These are phyloP conservation scores for Flammula alnicola DNA, from an alignment of 1,284 basidiomycete species.

Conservation along the genomic window DNA sequence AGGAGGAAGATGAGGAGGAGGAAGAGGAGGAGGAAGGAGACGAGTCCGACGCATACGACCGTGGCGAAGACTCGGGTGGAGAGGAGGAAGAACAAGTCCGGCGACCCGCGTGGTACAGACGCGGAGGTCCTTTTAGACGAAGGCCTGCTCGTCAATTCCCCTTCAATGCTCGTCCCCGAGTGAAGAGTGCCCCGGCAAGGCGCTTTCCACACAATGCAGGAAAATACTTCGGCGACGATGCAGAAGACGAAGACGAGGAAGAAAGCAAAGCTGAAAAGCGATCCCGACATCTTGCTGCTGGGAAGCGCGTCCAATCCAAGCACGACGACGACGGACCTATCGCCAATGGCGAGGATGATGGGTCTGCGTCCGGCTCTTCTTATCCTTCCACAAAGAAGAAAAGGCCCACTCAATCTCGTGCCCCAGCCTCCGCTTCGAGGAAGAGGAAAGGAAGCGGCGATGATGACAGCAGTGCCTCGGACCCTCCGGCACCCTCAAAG, in stretches of 20 bases:
- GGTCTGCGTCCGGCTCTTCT: conserved; percentile 25
- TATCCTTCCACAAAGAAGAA: conserved; percentile 22
- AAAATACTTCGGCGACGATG: conserved; percentile 15
- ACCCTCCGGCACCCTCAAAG: conserved; percentile 34
- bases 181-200: no score
- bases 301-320: conserved; percentile 7
- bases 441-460: conserved; percentile 19
- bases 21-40: conserved; percentile 31
- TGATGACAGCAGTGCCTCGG: conserved; percentile 22
- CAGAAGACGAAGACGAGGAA: conserved; percentile 21
- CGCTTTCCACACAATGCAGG: conserved; percentile 1
- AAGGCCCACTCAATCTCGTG: conserved; percentile 16
- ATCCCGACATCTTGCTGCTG: conserved; percentile 5
- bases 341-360: conserved; percentile 22
- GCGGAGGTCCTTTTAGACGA: no score
- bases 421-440: conserved; percentile 10
- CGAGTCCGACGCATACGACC: conserved; percentile 13
- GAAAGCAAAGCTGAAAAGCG: conserved; percentile 14
- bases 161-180: no score
- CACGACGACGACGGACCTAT: conserved; percentile 13
- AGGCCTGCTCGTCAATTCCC: no score
- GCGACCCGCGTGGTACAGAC: no score
- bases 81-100: conserved; percentile 4
- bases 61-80: conserved; percentile 12
- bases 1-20: conserved; percentile 42